Evolutionary conservation across 805 yeast species (phyloP).

Genomic region (Metschnikowia shivogae): DNA sequence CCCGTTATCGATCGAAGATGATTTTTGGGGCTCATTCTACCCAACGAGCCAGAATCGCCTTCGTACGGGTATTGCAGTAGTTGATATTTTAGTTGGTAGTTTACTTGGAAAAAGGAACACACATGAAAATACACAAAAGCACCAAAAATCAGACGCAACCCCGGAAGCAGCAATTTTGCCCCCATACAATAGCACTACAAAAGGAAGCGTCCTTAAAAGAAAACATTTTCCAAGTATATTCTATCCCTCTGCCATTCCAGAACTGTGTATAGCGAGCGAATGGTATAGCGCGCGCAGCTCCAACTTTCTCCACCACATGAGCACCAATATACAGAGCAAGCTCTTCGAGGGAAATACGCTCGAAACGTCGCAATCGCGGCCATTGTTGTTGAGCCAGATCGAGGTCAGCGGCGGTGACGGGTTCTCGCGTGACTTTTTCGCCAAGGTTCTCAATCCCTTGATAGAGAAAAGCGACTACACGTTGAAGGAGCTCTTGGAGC

Average conservation of each 20-base stretch:
- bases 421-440: constrained; percentile 44
- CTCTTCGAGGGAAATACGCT: constrained; percentile 29
- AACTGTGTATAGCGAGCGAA: background rate
- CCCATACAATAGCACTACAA: no score
- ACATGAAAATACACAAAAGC: no score
- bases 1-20: no score
- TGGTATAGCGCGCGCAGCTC: background rate
- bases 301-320: background rate
- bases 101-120: no score
- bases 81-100: no score
- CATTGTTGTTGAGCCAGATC: constrained; percentile 32
- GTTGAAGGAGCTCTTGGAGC: constrained; percentile 36
- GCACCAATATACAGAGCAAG: constrained; percentile 10
- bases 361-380: constrained; percentile 28
- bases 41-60: no score
- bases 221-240: background rate
- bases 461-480: constrained; percentile 40
- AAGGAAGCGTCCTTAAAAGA: no score
- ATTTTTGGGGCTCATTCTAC: no score
- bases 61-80: no score
- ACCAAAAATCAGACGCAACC: no score
- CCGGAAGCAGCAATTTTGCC: no score
- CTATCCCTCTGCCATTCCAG: background rate
- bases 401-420: constrained; percentile 41
- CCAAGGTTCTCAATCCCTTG: constrained; percentile 43